Evolutionary conservation across 495 filamentous ascomycete genomes (phyloP).

Genomic region (Lineolata rhizophorae): DNA sequence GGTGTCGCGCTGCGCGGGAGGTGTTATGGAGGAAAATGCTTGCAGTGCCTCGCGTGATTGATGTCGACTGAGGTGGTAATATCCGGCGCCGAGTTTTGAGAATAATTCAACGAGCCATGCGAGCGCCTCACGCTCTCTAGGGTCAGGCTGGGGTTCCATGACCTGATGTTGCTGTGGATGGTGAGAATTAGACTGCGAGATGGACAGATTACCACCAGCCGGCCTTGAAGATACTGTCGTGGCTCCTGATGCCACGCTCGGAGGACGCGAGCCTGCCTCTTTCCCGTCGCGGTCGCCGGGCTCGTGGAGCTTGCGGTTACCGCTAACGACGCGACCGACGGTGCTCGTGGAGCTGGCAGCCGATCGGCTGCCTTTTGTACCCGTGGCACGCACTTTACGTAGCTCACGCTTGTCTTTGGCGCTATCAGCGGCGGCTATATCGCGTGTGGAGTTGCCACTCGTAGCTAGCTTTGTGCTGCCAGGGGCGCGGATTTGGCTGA

Average conservation of each 20-base stretch:
- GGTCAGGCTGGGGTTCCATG: conserved; percentile 7
- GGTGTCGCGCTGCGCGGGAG: conserved; percentile 58
- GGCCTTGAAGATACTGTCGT: conserved; percentile 1
- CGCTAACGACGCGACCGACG: conserved; percentile 69
- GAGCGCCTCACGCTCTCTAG: conserved; percentile 49
- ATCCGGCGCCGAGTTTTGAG: conserved; percentile 59
- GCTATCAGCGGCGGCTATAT: conserved; percentile 23
- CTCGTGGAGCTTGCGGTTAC: conserved; percentile 49
- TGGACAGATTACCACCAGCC: neutral
- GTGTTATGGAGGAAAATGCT: conserved; percentile 42
- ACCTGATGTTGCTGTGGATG: neutral
- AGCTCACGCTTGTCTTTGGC: conserved; percentile 44
- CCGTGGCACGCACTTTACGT: conserved; percentile 48
- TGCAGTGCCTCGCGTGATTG: conserved; percentile 54
- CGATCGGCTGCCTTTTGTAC: conserved; percentile 32
- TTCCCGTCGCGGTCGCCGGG: conserved; percentile 47
- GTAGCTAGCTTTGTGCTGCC: conserved; percentile 37
- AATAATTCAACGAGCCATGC: conserved; percentile 60
- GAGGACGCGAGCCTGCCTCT: conserved; percentile 16
- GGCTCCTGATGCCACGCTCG: conserved; percentile 5
- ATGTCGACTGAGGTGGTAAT: conserved; percentile 54
- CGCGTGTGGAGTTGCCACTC: conserved; percentile 21
- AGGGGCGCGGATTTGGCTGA: conserved; percentile 46
- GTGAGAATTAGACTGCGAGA: neutral
- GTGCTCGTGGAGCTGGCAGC: conserved; percentile 35